Evolutionary conservation across 2,329 filamentous ascomycete genomes (phyloP).

Genomic region (Chaetomium olivaceum): DNA sequence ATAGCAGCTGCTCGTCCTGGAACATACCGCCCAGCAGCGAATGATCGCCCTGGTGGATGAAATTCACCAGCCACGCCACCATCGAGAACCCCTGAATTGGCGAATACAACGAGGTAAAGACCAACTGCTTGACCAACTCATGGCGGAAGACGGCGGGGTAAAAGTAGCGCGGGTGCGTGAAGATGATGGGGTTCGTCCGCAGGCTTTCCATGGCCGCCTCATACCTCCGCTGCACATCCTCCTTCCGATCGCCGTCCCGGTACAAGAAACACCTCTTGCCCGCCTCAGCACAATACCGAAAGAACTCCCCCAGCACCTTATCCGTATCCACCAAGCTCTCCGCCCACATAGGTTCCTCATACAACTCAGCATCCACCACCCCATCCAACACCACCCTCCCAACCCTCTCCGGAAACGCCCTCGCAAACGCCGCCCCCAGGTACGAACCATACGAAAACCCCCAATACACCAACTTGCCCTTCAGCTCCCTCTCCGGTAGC

Average conservation of each 20-base stretch:
- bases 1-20: slow-evolving; percentile 17
- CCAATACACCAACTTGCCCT: slow-evolving; percentile 39
- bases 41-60: slow-evolving; percentile 34
- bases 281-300: slow-evolving; percentile 49
- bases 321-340: slow-evolving; percentile 45
- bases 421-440: slow-evolving; percentile 41
- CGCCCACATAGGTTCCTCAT: slow-evolving; percentile 31
- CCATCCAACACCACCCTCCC: slow-evolving; percentile 39
- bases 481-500: neutral
- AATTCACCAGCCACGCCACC: slow-evolving; percentile 40
- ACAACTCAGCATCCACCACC: slow-evolving; percentile 38
- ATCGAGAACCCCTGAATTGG: slow-evolving; percentile 38
- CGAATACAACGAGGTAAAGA: slow-evolving; percentile 41
- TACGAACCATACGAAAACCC: slow-evolving; percentile 44
- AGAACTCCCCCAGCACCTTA: slow-evolving; percentile 48
- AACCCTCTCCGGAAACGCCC: slow-evolving; percentile 43
- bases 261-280: slow-evolving; percentile 44
- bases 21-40: slow-evolving; percentile 19
- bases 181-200: slow-evolving; percentile 39
- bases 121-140: slow-evolving; percentile 39
- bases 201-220: slow-evolving; percentile 38
- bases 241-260: slow-evolving; percentile 39
- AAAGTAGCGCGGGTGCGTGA: slow-evolving; percentile 36
- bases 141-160: slow-evolving; percentile 42
- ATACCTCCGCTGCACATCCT: slow-evolving; percentile 38